Conservation (phyloP, 2,329 filamentous ascomycete genomes). For the Diplodia corticola region DNA sequence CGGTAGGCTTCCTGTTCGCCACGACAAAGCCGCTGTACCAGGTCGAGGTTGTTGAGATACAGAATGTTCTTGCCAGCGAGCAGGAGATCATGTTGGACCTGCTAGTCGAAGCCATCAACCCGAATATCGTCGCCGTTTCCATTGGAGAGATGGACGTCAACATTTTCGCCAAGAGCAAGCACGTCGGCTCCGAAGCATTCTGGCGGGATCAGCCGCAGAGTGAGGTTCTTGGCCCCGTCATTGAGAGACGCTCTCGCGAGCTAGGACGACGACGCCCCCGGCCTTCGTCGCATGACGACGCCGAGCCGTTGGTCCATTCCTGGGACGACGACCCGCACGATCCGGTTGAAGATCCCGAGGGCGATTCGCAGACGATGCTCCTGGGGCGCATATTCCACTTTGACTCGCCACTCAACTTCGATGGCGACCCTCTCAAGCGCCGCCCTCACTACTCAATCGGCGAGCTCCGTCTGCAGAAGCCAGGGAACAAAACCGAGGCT, state of each 20-base stretch:
- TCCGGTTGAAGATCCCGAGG: conserved; percentile 63
- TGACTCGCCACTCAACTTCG: conserved; percentile 84
- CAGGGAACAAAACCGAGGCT: conserved; percentile 82
- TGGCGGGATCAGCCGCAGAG: conserved; percentile 41
- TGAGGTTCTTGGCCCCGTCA: conserved; percentile 8
- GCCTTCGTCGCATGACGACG: not conserved
- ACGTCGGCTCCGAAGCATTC: conserved; percentile 65
- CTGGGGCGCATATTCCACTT: conserved; percentile 87
- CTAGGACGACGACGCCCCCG: not conserved
- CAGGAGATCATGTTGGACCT: conserved; percentile 95
- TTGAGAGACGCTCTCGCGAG: not conserved
- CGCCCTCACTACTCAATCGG: conserved; percentile 72
- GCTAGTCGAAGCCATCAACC: conserved; percentile 83
- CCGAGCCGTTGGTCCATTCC: not conserved
- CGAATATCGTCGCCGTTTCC: conserved; percentile 85
- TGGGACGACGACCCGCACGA: conserved; percentile 60
- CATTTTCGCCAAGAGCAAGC: conserved; percentile 90
- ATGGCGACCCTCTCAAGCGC: conserved; percentile 82
- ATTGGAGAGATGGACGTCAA: conserved; percentile 86
- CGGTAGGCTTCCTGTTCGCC: conserved; percentile 85
- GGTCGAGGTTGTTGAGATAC: conserved; percentile 76
- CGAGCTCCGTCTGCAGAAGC: conserved; percentile 76
- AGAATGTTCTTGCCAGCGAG: conserved; percentile 88
- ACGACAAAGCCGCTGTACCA: conserved; percentile 83
- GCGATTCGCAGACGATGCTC: conserved; percentile 76